Conservation (phyloP, 2,329 filamentous ascomycete species). For the Ilyonectria sp. region DNA sequence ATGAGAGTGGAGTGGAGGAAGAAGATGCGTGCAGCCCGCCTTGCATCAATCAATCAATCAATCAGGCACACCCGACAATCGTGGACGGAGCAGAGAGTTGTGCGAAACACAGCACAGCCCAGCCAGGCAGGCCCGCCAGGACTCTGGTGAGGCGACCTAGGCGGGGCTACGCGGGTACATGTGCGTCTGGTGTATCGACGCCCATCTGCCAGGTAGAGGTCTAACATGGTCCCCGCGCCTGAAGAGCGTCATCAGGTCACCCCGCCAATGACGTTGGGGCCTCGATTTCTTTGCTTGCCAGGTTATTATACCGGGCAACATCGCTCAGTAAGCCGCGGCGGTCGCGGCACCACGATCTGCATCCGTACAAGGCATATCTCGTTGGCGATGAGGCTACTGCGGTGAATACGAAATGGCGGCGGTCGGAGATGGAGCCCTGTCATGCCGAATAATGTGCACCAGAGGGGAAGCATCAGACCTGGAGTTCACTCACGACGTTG, state of each 20-base stretch:
- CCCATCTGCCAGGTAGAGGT: background rate
- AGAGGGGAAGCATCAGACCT: background rate
- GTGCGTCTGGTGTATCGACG: rapidly evolving
- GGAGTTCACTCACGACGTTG: background rate
- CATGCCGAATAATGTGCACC: background rate
- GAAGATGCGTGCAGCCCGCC: slow-evolving; percentile 25
- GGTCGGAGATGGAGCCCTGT: background rate
- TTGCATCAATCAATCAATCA: slow-evolving; percentile 34
- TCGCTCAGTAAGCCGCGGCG: background rate
- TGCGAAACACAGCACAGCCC: slow-evolving; percentile 4
- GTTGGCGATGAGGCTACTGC: background rate
- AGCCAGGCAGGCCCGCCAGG: slow-evolving; percentile 8
- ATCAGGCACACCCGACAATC: slow-evolving; percentile 26
- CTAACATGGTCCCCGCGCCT: slow-evolving; percentile 9
- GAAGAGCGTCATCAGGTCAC: slow-evolving; percentile 42
- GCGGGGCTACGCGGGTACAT: slow-evolving; percentile 16
- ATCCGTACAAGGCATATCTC: background rate
- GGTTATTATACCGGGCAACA: background rate
- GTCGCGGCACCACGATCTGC: background rate
- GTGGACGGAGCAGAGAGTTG: slow-evolving; percentile 1
- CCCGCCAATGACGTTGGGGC: slow-evolving; percentile 51
- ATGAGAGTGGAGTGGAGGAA: slow-evolving; percentile 22
- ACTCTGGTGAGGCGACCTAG: slow-evolving; percentile 12
- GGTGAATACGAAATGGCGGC: background rate
- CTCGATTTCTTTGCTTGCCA: slow-evolving; percentile 21